Evolutionary conservation across 2,329 filamentous ascomycete species (phyloP).

Genomic region (Paraconiothyrium brasiliense): DNA sequence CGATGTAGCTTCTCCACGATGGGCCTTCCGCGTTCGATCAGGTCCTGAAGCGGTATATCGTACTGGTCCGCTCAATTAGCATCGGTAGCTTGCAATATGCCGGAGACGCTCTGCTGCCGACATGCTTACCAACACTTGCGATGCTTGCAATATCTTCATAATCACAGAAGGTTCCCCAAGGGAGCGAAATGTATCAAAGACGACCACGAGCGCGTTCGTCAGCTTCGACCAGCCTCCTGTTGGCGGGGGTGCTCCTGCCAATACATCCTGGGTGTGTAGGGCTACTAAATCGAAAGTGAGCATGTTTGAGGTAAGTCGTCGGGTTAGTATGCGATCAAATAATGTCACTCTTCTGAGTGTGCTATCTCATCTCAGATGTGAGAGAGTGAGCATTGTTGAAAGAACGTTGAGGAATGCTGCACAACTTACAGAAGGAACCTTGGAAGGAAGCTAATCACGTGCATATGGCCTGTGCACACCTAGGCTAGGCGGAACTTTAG

Average conservation of each 20-base stretch:
- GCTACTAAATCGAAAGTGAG: constrained; percentile 44
- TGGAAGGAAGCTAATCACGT: constrained; percentile 29
- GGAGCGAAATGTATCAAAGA: constrained; percentile 43
- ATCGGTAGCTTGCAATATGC: background rate
- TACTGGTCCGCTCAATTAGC: constrained; percentile 18
- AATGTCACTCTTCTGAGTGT: constrained; percentile 5
- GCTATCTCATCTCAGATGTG: background rate
- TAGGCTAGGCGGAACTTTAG: constrained; percentile 23
- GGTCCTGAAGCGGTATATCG: constrained; percentile 28
- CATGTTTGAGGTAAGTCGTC: constrained; percentile 28
- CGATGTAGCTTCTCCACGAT: constrained; percentile 32
- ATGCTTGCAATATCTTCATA: constrained; percentile 54
- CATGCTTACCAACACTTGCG: constrained; percentile 53
- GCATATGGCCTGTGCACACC: constrained; percentile 20
- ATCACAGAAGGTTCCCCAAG: constrained; percentile 36
- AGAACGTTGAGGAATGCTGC: background rate
- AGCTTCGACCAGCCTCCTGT: constrained; percentile 50
- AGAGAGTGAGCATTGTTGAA: background rate
- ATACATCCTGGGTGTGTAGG: constrained; percentile 46
- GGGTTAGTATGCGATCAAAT: constrained; percentile 25
- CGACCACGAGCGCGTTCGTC: constrained; percentile 41
- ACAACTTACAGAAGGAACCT: constrained; percentile 15
- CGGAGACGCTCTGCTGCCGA: constrained; percentile 4
- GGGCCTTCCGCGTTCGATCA: constrained; percentile 31
- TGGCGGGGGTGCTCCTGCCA: constrained; percentile 27